phyloP scores from a whole-genome alignment of 2,329 filamentous ascomycete genomes.

The Aspergillus terreus region DNA sequence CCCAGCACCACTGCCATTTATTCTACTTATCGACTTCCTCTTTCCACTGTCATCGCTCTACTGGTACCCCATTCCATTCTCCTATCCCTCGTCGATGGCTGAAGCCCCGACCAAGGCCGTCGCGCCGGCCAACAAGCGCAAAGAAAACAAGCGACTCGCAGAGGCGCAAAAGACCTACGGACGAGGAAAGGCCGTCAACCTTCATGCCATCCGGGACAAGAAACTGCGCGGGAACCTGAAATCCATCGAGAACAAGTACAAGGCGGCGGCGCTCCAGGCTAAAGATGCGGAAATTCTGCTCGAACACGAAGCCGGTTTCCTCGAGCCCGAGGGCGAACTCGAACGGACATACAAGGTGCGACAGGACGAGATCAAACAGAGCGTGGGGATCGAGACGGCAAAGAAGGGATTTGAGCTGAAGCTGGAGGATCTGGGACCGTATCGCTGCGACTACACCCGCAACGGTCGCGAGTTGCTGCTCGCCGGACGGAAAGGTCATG shows the following conservation, averaged over 20 bases:
- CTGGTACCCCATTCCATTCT: conserved; percentile 1
- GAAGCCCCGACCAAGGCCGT: conserved; percentile 27
- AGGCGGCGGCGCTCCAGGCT: conserved; percentile 74
- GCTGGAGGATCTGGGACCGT: conserved; percentile 78
- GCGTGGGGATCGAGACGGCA: conserved; percentile 76
- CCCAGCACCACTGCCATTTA: background rate
- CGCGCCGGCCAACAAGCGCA: conserved; percentile 29
- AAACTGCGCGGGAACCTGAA: conserved; percentile 81
- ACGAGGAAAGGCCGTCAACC: conserved; percentile 70
- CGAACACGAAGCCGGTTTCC: conserved; percentile 78
- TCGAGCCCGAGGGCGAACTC: conserved; percentile 83
- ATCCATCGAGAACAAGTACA: conserved; percentile 75
- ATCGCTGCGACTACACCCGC: conserved; percentile 81
- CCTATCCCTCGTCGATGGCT: conserved; percentile 23
- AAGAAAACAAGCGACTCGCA: conserved; percentile 37
- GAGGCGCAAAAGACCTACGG: conserved; percentile 75
- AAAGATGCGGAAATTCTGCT: conserved; percentile 95
- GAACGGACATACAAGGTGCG: conserved; percentile 90
- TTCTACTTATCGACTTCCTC: background rate
- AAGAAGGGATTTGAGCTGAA: conserved; percentile 92
- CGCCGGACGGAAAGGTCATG: conserved; percentile 85
- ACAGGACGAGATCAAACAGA: conserved; percentile 76
- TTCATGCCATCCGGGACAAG: conserved; percentile 76
- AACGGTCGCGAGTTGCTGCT: conserved; percentile 85
- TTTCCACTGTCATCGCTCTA: background rate